phyloP scores from a whole-genome alignment of 2,329 filamentous ascomycete genomes.

The Sclerotinia spermophila region DNA sequence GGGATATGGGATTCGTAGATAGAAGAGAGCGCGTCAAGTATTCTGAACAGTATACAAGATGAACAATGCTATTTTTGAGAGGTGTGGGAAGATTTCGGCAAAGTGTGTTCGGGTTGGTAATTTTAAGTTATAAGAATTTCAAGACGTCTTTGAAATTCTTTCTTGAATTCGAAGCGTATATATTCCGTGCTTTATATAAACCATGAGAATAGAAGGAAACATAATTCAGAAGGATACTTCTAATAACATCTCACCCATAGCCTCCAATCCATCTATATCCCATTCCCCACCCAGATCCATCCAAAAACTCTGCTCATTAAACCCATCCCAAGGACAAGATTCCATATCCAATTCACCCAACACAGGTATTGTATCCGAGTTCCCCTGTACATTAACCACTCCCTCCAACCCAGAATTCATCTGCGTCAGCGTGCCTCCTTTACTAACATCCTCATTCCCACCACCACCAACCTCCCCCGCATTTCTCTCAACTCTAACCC shows the following conservation, averaged over 20 bases:
- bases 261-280: neutral
- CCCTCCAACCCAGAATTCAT: neutral
- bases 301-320: neutral
- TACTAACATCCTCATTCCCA: neutral
- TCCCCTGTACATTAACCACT: neutral
- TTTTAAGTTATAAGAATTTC: neutral
- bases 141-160: neutral
- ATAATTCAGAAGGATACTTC: neutral
- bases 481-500: neutral
- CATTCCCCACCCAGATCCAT: conserved; percentile 2
- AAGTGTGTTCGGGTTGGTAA: neutral
- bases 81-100: neutral
- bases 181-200: neutral
- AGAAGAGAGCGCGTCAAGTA: no score
- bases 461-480: neutral
- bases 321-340: neutral
- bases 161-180: neutral
- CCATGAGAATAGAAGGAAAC: neutral
- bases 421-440: neutral
- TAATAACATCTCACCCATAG: neutral
- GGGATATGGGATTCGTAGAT: no score
- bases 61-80: neutral
- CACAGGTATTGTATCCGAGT: neutral
- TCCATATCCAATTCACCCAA: neutral
- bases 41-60: no score